Evolutionary conservation across 176 grass and related monocot species (phyloP), one percentile per base, ranked within the genome.

Genomic region (Oryza nivara): DNA sequence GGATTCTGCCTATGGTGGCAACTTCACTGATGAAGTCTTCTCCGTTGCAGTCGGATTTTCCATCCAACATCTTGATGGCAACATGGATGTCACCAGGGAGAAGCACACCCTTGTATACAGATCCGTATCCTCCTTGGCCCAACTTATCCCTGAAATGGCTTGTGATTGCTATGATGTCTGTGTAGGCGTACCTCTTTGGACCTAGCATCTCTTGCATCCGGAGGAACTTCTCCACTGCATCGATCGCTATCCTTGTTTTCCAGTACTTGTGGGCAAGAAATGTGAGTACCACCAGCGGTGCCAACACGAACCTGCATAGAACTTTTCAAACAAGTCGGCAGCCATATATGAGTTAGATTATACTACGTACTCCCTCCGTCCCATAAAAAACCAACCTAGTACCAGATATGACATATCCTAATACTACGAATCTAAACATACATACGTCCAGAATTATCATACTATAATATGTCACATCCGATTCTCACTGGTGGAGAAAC

Each of bases 1-100:
- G 86, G 17, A 94, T 87, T 12, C 44, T 87, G 7, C 89, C 86
- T 1, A 94, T 84, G 17, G 89, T 94, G 9, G 80, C 64, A 0
- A 92, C 88, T 65, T 92, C 88, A 4, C 30, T 90, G 40, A 91
- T 94, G 20, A 94, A 89, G 3, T 94, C 92, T 56, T 94, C 92
- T 61, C 89, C 92, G 2, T 85, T 80, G 14, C 83, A 90, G 1
- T 38, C 72, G 0, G 86, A 89, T 20, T 5, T 87, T 0, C 66
- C 34, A 0, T 3, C 14, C 1, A 91, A 13, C 79, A 94, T 87
- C 15, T 94, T 94, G 13, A 94, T 49, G 0, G 92, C 89, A 8
- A 78, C 69, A 23, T 67, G 36, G 0, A 56, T 7, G 3, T 22
- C 1, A 2, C 72, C 84, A 0, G 84, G 73, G 43, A 81, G 48